These are phyloP conservation scores for Apocynum venetum DNA, from an alignment of 257 asterid species.

Conservation along the genomic window DNA sequence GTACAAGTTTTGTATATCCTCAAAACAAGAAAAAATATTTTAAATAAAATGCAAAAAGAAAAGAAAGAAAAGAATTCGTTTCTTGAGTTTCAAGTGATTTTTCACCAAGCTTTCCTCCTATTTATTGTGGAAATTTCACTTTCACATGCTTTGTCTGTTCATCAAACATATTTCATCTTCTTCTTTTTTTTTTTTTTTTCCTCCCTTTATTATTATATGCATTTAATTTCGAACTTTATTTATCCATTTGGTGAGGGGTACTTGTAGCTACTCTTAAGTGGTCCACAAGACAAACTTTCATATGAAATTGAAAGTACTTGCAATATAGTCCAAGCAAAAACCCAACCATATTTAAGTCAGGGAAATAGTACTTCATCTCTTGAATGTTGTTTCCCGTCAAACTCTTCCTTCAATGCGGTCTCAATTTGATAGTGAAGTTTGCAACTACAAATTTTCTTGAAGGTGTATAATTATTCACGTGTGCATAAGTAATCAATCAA, in stretches of 20 bases:
- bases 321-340: neutral
- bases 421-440: too few species aligned
- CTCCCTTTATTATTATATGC: neutral
- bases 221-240: neutral
- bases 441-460: neutral
- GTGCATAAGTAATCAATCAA: too few species aligned
- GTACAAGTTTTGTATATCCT: constrained; percentile 1
- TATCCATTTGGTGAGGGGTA: neutral
- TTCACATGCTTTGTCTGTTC: neutral
- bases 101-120: constrained; percentile 3
- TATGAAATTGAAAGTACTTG: neutral
- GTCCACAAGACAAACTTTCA: neutral
- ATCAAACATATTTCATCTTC: neutral
- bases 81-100: constrained; percentile 20
- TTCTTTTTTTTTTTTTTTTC: neutral
- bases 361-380: neutral
- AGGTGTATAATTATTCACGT: neutral
- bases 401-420: neutral
- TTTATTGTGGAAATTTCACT: neutral
- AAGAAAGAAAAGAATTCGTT: constrained; percentile 4
- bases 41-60: neutral
- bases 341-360: neutral
- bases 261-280: neutral
- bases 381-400: neutral
- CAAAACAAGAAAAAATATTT: neutral